Evolutionary conservation across 2,329 filamentous ascomycete species (phyloP), one percentile per base, ranked within the genome.

Genomic region (Ramichloridium luteum): DNA sequence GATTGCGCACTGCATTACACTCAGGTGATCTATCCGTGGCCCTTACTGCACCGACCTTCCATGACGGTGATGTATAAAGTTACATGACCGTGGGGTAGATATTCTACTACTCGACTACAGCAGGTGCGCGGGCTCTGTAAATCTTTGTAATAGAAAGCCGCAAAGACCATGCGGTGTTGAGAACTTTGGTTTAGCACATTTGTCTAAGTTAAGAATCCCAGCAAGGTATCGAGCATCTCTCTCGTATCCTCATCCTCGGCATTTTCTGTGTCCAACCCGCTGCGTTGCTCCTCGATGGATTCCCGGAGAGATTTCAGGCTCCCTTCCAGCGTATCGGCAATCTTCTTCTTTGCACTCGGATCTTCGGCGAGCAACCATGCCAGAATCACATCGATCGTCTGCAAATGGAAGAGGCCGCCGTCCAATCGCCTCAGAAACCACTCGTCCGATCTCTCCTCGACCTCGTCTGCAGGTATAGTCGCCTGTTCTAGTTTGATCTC

Each of bases 311-410:
- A 63, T 3, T 52, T 61, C 12, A 93, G 50, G 43, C 80, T 80
- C 38, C 83, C 77, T 1, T 68, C 72, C 25, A 94, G 59, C 3
- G 80, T 57, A 13, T 65, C 59, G 30, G 65, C 57, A 17, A 93
- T 74, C 46, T 68, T 78, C 34, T 60, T 64, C 46, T 67, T 72
- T 1, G 83, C 81, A 0, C 82, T 84, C 18, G 66, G 67, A 48
- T 98, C 90, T 58, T 98, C 90, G 1, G 86, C 90, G 5, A 84
- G 69, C 17, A 96, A 66, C 90, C 90, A 98, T 9, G 86, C 82
- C 16, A 98, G 58, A 16, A 90, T 73, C 1, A 85, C 70, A 60
- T 96, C 88, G 27, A 90, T 72, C 2, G 74, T 80, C 60, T 93
- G 84, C 34, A 94, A 58, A 15, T 73, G 78, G 54, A 82, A 93